phyloP scores from a whole-genome alignment of 2,329 filamentous ascomycete genomes.

The Phialophora chinensis region DNA sequence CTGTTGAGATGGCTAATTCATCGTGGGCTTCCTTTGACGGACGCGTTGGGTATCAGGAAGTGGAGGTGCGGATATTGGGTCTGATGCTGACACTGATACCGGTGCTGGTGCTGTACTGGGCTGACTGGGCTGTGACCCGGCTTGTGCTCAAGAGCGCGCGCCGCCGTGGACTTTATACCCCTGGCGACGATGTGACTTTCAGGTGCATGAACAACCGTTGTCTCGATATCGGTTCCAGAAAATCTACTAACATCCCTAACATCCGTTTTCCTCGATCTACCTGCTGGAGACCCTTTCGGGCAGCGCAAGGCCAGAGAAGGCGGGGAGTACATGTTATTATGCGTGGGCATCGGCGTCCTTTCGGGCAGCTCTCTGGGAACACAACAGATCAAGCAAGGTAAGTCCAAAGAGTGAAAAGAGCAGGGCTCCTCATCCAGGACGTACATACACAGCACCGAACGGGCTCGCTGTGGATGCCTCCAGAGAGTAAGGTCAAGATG shows the following conservation, averaged over 20 bases:
- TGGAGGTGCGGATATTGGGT: neutral
- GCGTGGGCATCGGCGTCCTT: neutral
- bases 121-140: neutral
- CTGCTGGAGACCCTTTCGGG: neutral
- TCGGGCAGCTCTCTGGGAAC: neutral
- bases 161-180: neutral
- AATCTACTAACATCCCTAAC: neutral
- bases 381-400: neutral
- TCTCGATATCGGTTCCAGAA: neutral
- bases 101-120: neutral
- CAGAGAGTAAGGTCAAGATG: conserved; percentile 3
- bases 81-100: neutral
- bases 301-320: neutral
- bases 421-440: neutral
- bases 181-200: neutral
- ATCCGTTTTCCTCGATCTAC: neutral
- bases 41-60: neutral
- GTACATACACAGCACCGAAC: neutral
- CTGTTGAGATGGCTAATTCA: neutral
- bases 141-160: neutral
- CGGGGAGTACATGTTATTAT: neutral
- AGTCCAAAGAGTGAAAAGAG: neutral
- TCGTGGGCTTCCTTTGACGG: neutral
- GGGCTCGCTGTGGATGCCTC: neutral
- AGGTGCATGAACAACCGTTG: neutral